Conservation (phyloP, 805 yeast genomes). For the Spathaspora girioi region DNA sequence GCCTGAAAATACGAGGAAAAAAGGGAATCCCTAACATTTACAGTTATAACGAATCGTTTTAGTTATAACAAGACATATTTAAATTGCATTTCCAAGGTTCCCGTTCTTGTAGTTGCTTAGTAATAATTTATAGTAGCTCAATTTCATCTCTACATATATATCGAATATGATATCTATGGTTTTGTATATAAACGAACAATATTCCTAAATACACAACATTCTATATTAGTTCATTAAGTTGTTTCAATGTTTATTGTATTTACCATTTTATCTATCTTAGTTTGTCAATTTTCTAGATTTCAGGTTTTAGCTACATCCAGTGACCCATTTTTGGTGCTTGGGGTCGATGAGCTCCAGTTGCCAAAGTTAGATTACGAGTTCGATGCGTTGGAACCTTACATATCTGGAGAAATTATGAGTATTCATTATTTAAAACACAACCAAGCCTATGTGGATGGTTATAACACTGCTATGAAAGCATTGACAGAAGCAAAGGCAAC, state of each 20-base stretch:
- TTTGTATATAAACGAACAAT: background rate
- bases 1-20: slow-evolving; percentile 25
- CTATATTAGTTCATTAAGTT: no score
- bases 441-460: slow-evolving; percentile 85
- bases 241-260: background rate
- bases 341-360: slow-evolving; percentile 58
- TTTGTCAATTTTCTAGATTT: background rate
- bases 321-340: background rate
- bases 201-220: background rate
- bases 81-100: background rate
- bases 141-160: no score
- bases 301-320: background rate
- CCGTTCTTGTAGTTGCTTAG: background rate
- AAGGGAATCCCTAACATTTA: slow-evolving; percentile 37
- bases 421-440: slow-evolving; percentile 88
- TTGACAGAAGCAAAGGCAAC: slow-evolving; percentile 58
- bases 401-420: slow-evolving; percentile 84
- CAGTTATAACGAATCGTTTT: slow-evolving; percentile 35
- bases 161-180: no score
- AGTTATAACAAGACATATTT: slow-evolving; percentile 18
- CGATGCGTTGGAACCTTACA: slow-evolving; percentile 81
- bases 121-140: no score
- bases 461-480: slow-evolving; percentile 75
- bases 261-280: background rate
- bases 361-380: slow-evolving; percentile 84